Base-by-base conservation (phyloP, 805 yeast species). In the Zygotorulaspora sp. region DNA sequence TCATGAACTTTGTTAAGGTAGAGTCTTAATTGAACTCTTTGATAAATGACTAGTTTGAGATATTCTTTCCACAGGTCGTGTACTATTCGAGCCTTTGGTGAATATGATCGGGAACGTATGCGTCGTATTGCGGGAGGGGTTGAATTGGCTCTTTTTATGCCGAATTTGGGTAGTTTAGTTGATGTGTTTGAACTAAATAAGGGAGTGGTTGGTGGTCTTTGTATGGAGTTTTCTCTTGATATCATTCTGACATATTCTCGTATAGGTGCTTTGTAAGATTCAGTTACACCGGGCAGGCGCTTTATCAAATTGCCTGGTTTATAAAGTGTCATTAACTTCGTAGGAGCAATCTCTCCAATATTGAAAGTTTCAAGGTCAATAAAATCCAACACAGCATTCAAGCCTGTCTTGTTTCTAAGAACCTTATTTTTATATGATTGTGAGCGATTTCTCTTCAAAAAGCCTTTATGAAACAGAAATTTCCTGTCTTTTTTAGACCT, bases 1-100 rank as follows among this genome's bases (percentile, higher is more conserved):
- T 21, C 23, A 8, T 21, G 9, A 17, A 14, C 17, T 9, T 12
- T 26, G 30, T 17, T 33, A 18, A 47, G 33, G 2, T 49, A 36
- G 4, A 63, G 14, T 40, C 69, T 51, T 49, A 66, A 49, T 13
- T 50, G 45, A 11, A 62, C 54, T 36, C 70, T 48, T 30, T 54
- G 57, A 1, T 53, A 48, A n/a, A 65, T 47, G n/a, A 61, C 59
- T 9, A 54, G 37, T 30, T 49, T 46, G 22, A 65, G 35, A 36
- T 65, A 65, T 31, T 57, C 34, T 29, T 49, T 56, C 70, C 70
- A 66, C 2, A 65, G 35, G 19, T 36, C 35, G 16, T 41, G 43
- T 14, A 49, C 15, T 6, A 30, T 32, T 8, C 37, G 38, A 22
- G 37, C 31, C 26, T 36, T 36, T 12, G 44, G 35, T 17, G 50